Evolutionary conservation across 768 basidiomycete genomes (phyloP).

Genomic region (Lentinula detonsa): DNA sequence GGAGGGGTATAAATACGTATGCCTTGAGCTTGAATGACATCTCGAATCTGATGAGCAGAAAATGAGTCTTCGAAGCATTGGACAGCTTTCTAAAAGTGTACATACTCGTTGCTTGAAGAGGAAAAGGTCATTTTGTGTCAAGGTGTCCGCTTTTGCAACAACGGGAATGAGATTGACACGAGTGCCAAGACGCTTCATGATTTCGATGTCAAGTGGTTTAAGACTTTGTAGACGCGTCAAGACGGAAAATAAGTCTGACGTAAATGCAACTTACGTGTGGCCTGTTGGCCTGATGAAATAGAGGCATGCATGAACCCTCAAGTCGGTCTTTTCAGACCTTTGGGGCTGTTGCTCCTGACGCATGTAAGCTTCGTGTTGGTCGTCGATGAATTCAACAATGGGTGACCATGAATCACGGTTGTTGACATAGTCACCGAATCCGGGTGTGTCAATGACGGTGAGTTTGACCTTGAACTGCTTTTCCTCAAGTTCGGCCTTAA

Average conservation of each 20-base stretch:
- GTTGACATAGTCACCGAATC: slow-evolving; percentile 99
- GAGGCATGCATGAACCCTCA: slow-evolving; percentile 93
- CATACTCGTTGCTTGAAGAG: slow-evolving; percentile 89
- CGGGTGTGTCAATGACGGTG: slow-evolving; percentile 97
- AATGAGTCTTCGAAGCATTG: neutral
- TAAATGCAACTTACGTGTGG: slow-evolving; percentile 68
- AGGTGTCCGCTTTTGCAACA: slow-evolving; percentile 94
- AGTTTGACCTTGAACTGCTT: slow-evolving; percentile 99
- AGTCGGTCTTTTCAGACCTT: slow-evolving; percentile 88
- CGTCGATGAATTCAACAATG: slow-evolving; percentile 97
- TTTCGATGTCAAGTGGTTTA: slow-evolving; percentile 97
- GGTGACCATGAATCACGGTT: slow-evolving; percentile 98
- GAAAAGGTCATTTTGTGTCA: slow-evolving; percentile 89
- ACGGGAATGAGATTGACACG: slow-evolving; percentile 98
- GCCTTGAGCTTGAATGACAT: slow-evolving; percentile 84
- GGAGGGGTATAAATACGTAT: slow-evolving; percentile 96
- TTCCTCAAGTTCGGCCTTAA: slow-evolving; percentile 99
- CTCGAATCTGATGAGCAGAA: slow-evolving; percentile 57
- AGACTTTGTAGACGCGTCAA: slow-evolving; percentile 40
- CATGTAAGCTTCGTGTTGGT: slow-evolving; percentile 95
- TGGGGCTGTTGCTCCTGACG: slow-evolving; percentile 99
- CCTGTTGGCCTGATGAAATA: slow-evolving; percentile 97
- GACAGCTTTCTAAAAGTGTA: slow-evolving; percentile 7
- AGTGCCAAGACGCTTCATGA: slow-evolving; percentile 98
- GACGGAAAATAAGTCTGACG: slow-evolving; percentile 2